These are phyloP conservation scores for Inga laurina DNA, from an alignment of 306 rosid species.

Conservation along the genomic window DNA sequence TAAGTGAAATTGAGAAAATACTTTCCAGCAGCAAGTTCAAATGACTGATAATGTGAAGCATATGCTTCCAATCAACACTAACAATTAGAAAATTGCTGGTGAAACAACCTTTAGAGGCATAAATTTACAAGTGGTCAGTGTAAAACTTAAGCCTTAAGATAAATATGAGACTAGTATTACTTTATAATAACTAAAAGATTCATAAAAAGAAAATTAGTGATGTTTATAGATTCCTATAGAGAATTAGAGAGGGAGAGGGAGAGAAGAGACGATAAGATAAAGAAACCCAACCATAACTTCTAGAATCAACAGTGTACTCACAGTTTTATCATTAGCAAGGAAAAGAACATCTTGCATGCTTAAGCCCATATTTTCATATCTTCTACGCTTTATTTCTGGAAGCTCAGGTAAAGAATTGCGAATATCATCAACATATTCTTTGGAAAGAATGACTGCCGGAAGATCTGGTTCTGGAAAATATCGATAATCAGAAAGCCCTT, in stretches of 20 bases:
- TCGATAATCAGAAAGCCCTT: constrained; percentile 96
- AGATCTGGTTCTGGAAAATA: constrained; percentile 99
- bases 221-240: neutral
- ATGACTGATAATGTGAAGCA: neutral
- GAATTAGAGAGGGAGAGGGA: neutral
- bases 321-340: constrained; percentile 81
- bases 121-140: neutral
- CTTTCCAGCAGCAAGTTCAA: constrained; percentile 8
- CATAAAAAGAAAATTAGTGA: neutral
- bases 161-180: neutral
- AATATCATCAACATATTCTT: constrained; percentile 68
- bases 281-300: neutral
- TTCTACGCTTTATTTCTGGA: constrained; percentile 88
- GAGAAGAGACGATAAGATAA: too few relatives aligned
- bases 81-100: neutral
- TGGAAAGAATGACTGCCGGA: constrained; percentile 73
- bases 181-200: neutral
- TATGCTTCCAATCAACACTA: constrained; percentile 20
- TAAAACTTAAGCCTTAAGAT: neutral
- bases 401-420: constrained; percentile 78
- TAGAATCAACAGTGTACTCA: constrained; percentile 47
- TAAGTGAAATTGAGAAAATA: constrained; percentile 16
- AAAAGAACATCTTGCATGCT: constrained; percentile 96
- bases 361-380: constrained; percentile 82
- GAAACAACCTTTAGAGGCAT: neutral